Evolutionary conservation across 1,284 basidiomycete species (phyloP).

Genomic region (Sanghuangporus baumii): DNA sequence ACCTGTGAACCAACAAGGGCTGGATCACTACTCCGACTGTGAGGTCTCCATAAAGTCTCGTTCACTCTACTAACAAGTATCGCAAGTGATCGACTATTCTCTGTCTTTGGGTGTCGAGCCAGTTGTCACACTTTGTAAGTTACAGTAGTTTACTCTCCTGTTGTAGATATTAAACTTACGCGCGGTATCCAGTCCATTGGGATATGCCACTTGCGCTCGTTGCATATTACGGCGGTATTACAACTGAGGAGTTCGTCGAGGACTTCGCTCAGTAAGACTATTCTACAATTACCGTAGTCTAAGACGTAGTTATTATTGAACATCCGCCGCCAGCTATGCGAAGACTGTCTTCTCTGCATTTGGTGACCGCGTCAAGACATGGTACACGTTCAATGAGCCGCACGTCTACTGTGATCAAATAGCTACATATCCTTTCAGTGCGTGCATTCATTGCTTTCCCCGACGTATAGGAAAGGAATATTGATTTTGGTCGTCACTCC

Average conservation of each 20-base stretch:
- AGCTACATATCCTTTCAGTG: constrained; percentile 39
- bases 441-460: constrained; percentile 12
- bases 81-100: constrained; percentile 44
- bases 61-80: neutral
- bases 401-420: constrained; percentile 36
- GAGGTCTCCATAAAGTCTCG: constrained; percentile 10
- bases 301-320: neutral
- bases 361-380: constrained; percentile 43
- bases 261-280: constrained; percentile 39
- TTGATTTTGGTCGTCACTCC: neutral
- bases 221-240: constrained; percentile 44
- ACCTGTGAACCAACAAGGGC: constrained; percentile 38
- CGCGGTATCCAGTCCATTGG: constrained; percentile 36
- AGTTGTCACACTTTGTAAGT: constrained; percentile 40
- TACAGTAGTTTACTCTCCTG: neutral
- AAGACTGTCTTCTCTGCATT: constrained; percentile 42
- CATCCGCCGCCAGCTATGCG: constrained; percentile 32
- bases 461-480: neutral
- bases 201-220: constrained; percentile 40
- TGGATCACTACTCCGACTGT: constrained; percentile 45
- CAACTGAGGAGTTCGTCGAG: constrained; percentile 37
- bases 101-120: constrained; percentile 36
- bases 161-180: neutral
- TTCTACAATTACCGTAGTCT: neutral
- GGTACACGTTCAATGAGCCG: constrained; percentile 49